Percentiles rank a stretch among this genome's conserved stretches.
Evolutionary conservation across 345 rosid genomes (phyloP).

Genomic region (Nephelium lappaceum): DNA sequence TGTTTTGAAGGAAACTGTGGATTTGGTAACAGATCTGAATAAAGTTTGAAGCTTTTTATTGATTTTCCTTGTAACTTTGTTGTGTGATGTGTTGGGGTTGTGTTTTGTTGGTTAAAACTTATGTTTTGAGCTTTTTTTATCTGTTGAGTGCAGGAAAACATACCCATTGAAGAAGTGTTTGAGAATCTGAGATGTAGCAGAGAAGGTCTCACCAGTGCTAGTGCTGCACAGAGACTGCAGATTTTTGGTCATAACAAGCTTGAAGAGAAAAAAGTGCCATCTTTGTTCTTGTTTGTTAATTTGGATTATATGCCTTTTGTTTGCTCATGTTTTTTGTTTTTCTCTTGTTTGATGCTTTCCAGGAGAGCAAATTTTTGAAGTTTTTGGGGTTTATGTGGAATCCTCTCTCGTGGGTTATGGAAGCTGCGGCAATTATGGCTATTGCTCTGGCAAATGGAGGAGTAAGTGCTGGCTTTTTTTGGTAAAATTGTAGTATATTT

Average conservation of each 20-base stretch:
- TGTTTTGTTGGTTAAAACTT: constrained; percentile 18
- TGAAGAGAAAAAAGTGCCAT: constrained; percentile 79
- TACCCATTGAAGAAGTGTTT: constrained; percentile 94
- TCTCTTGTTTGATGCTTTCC: constrained; percentile 22
- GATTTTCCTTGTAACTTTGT: constrained; percentile 9
- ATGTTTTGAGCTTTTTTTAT: neutral
- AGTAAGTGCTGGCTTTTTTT: constrained; percentile 47
- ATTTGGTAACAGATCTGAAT: constrained; percentile 92
- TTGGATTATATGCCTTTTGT: constrained; percentile 12
- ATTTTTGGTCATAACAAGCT: constrained; percentile 98
- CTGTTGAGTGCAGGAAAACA: constrained; percentile 70
- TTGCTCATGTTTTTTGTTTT: constrained; percentile 1
- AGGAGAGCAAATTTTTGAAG: constrained; percentile 93
- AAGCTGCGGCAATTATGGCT: constrained; percentile 99
- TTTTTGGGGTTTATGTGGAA: constrained; percentile 99
- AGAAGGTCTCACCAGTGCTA: constrained; percentile 78
- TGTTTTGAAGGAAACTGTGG: constrained; percentile 94
- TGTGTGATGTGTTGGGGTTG: constrained; percentile 9
- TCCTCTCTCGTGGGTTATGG: constrained; percentile 99
- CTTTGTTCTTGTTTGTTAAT: neutral
- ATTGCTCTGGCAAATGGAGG: constrained; percentile 99
- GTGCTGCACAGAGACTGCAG: constrained; percentile 86
- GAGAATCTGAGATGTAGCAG: constrained; percentile 96
- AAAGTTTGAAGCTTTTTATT: constrained; percentile 25
- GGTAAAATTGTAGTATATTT: neutral